Base-by-base conservation (phyloP, 2,329 filamentous ascomycete genomes). In the Stachybotrys chlorohalonatus region DNA sequence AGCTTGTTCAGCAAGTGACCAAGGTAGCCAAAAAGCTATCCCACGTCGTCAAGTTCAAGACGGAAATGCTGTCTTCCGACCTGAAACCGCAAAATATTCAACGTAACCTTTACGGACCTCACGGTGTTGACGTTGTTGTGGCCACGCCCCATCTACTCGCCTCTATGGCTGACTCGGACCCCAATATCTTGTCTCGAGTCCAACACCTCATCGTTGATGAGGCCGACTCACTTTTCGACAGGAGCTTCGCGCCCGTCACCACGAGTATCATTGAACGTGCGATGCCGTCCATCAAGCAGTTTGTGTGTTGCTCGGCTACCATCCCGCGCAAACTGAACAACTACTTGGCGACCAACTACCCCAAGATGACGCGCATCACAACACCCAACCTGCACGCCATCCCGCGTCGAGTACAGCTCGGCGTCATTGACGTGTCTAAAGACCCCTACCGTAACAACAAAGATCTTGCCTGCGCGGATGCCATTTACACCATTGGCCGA, bases 371-470 rank as follows among this genome's bases (percentile, higher is more conserved):
- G 49, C 87, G 94, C 57, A 85, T 99, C 58, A 93, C 93, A 1
- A 99, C 94, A 0, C 94, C 94, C 0, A 96, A 97, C 66, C 80
- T 99, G 1, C 94, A 99, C 71, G 91, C 94, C 56, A 96, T 99
- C 62, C 94, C 94, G 3, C 86, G 94, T 47, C 86, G 94, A 61
- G 92, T 99, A 0, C 93, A 97, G 68, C 84, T 99, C 5, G 91
- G 90, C 55, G 90, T 97, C 42, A 84, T 99, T 31, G 92, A 99
- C 65, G 88, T 95, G 13, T 86, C 93, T 60, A 90, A 88, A 62
- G 86, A 95, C n/a, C 92, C 92, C 0, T 99, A 96, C 74, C 85
- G 85, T 58, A 91, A 94, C 65, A 96, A 96, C 77, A 94, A 95
- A 70, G 81, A 87, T 63, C 82, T 99, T 6, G 95, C 94, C 11